A percentile compares a stretch with the other conserved stretches of the same genome.
Evolutionary conservation across 2,329 filamentous ascomycete species (phyloP).

Genomic region (Ophiostoma pallidulum): DNA sequence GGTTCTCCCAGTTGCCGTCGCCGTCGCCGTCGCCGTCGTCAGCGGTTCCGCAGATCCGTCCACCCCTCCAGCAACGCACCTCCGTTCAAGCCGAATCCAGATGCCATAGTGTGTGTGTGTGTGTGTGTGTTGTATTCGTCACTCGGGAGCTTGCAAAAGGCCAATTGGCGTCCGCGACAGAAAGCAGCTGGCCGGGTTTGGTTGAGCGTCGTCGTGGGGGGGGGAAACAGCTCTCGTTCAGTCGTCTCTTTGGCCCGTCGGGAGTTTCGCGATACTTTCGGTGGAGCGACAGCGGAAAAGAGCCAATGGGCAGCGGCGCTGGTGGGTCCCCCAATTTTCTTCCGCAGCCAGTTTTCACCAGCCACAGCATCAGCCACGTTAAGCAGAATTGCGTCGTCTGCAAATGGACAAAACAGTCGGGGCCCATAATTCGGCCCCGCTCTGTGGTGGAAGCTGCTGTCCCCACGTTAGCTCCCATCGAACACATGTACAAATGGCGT

Average conservation of each 20-base stretch:
- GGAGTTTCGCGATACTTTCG: slow-evolving; percentile 6
- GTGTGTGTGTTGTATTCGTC: no score
- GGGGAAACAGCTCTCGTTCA: no score
- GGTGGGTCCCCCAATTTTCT: not conserved
- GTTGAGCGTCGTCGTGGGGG: not conserved
- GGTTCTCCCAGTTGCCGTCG: not conserved
- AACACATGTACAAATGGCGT: no score
- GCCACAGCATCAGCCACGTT: slow-evolving; percentile 16
- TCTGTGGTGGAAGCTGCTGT: slow-evolving; percentile 6
- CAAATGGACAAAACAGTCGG: slow-evolving; percentile 13
- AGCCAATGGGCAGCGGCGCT: slow-evolving; percentile 3
- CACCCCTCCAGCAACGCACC: slow-evolving; percentile 44
- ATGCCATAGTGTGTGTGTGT: slow-evolving; percentile 49
- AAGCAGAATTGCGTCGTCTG: slow-evolving; percentile 17
- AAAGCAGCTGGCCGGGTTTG: not conserved
- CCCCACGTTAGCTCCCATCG: slow-evolving; percentile 7
- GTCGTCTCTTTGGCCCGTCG: no score
- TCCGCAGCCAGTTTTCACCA: not conserved
- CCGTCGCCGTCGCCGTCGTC: not conserved
- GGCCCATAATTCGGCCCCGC: not conserved
- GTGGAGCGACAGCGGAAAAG: not conserved
- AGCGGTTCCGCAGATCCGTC: not conserved
- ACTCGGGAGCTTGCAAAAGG: no score
- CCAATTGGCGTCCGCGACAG: slow-evolving; percentile 1
- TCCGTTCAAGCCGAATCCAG: slow-evolving; percentile 72